Percentiles rank a stretch among this genome's conserved stretches.
These are phyloP conservation scores for Plectranthus barbatus DNA, from an alignment of 257 asterid species.

Conservation along the genomic window DNA sequence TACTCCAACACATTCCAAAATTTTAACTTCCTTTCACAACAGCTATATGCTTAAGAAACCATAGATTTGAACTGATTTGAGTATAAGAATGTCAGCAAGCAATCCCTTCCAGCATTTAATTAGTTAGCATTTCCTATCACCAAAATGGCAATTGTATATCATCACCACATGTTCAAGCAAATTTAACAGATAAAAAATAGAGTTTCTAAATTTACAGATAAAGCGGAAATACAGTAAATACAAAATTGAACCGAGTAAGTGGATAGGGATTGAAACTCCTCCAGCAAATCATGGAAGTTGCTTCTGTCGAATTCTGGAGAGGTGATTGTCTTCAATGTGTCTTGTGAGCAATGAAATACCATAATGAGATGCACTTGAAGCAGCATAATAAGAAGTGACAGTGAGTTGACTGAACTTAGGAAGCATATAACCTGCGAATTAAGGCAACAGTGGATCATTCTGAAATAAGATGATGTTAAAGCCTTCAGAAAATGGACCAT, in stretches of 20 bases:
- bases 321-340: constrained; percentile 56
- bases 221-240: background rate
- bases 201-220: constrained; percentile 6
- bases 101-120: background rate
- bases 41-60: background rate
- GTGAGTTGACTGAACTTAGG: constrained; percentile 73
- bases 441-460: constrained; percentile 21
- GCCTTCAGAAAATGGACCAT: background rate
- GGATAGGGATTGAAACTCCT: constrained; percentile 30
- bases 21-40: background rate
- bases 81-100: background rate
- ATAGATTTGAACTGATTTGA: background rate
- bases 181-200: background rate
- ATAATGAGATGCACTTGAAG: constrained; percentile 77
- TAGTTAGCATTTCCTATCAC: background rate
- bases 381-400: constrained; percentile 73
- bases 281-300: constrained; percentile 39
- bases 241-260: constrained; percentile 11
- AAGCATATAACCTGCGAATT: constrained; percentile 60
- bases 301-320: constrained; percentile 38
- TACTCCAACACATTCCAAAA: background rate
- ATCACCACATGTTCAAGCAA: background rate
- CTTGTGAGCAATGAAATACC: constrained; percentile 76
- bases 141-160: background rate
- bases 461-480: background rate